A percentile compares a stretch with the other conserved stretches of the same genome.
Conservation (phyloP, 2,329 filamentous ascomycete species). For the Pleomassaria siparia region DNA sequence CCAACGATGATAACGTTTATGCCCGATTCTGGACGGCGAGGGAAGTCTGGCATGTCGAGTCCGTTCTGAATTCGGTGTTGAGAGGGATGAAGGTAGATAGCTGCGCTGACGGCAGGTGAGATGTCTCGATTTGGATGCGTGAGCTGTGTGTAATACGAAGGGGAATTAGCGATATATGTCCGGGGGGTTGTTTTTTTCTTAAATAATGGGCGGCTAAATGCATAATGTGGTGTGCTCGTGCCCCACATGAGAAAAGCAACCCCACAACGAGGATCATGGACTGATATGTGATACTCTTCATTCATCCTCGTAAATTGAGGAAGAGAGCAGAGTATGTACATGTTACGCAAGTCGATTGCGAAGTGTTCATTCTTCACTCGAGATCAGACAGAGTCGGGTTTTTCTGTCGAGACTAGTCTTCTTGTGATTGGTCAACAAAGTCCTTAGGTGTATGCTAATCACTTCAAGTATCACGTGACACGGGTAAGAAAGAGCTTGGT, state of each 20-base stretch:
- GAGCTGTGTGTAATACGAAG: slow-evolving; percentile 1
- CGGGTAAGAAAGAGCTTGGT: no score
- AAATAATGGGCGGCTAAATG: background rate
- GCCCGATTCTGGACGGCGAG: slow-evolving; percentile 20
- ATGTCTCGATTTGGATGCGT: background rate
- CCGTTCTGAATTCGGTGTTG: background rate
- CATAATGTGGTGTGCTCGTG: no score
- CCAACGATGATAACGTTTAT: slow-evolving; percentile 52
- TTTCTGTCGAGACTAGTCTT: no score
- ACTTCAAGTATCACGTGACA: no score
- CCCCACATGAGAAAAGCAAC: slow-evolving; percentile 1
- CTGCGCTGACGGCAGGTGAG: background rate
- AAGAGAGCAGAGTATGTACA: no score
- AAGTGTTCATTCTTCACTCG: no score
- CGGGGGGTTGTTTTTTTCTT: no score
- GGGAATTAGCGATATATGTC: background rate
- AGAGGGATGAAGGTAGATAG: background rate
- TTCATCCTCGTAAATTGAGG: background rate
- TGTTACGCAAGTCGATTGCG: no score
- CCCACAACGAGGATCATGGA: background rate
- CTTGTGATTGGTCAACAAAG: no score
- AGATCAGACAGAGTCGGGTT: no score
- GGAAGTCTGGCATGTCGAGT: slow-evolving; percentile 9
- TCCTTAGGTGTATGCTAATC: no score
- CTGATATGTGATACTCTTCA: background rate